Evolutionary conservation across 495 filamentous ascomycete species (phyloP), one percentile per base, ranked within the genome.

Genomic region (Cercophora scortea): DNA sequence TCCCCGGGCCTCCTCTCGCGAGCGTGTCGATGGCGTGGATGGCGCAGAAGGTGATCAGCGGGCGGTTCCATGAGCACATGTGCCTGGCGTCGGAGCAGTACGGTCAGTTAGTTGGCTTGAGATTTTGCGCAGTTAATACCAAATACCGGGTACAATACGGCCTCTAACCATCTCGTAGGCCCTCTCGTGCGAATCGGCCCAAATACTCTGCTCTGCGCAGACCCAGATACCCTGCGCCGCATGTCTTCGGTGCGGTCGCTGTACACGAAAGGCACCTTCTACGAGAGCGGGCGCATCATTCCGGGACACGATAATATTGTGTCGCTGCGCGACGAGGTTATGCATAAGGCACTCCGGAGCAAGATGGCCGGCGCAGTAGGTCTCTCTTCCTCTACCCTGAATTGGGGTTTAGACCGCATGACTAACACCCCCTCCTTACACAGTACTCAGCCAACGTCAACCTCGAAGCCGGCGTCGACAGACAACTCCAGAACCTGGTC

Each of bases 381-480:
- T 7, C 11, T 36, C 34, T 36, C 34, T 36, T 11, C 11, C 7
- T 36, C 11, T 45, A n/a, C 68, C 63, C 0, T 63, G 57, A n/a
- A n/a, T n/a, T n/a, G n/a, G n/a, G n/a, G n/a, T n/a, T n/a, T n/a
- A n/a, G n/a, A n/a, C n/a, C n/a, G n/a, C n/a, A n/a, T n/a, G n/a
- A n/a, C n/a, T n/a, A n/a, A n/a, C n/a, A n/a, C n/a, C n/a, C n/a
- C n/a, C n/a, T n/a, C n/a, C n/a, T n/a, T n/a, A n/a, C n/a, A n/a
- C n/a, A n/a, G n/a, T n/a, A n/a, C n/a, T n/a, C n/a, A n/a, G 35
- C 45, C n/a, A 43, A 41, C 42, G 59, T 67, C 71, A 45, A 67
- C 17, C 69, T 77, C 52, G 74, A 77, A 51, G 61, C 25, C 70
- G 81, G 57, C 65, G 74, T 51, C 55, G 75, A 50, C 71, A 71